phyloP scores from a whole-genome alignment of 2,329 filamentous ascomycete species.

The Neonectria punicea region DNA sequence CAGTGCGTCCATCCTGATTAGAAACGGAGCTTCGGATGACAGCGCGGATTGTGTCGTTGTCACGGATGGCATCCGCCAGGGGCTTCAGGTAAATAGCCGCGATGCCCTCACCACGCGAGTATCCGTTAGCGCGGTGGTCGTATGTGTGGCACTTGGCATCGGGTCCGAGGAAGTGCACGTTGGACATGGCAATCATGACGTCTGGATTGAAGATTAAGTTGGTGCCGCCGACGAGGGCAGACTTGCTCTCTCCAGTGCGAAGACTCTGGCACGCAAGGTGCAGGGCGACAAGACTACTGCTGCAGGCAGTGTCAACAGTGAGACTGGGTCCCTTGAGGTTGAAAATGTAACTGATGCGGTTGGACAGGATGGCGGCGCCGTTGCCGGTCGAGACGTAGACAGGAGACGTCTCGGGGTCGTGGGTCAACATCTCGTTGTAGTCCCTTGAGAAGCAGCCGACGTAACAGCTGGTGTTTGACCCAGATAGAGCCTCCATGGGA shows the following conservation, averaged over 20 bases:
- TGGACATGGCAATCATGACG: constrained; percentile 34
- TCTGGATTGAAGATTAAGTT: constrained; percentile 39
- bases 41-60: constrained; percentile 52
- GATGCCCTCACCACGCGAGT: constrained; percentile 58
- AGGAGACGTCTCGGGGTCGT: constrained; percentile 8
- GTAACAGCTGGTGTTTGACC: constrained; percentile 17
- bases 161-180: constrained; percentile 39
- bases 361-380: constrained; percentile 17
- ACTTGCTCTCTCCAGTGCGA: constrained; percentile 27
- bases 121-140: constrained; percentile 54
- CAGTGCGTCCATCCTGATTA: constrained; percentile 53
- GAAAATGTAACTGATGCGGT: constrained; percentile 19
- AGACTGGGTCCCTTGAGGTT: constrained; percentile 20
- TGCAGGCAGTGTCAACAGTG: constrained; percentile 11
- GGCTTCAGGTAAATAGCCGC: constrained; percentile 50
- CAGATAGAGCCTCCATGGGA: constrained; percentile 16
- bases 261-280: constrained; percentile 29
- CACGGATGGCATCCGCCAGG: constrained; percentile 53
- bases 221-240: constrained; percentile 38
- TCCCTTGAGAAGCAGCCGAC: constrained; percentile 21
- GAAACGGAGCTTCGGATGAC: constrained; percentile 48
- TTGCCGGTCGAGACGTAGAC: constrained; percentile 9
- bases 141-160: constrained; percentile 44
- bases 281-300: constrained; percentile 17
- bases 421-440: constrained; percentile 20